Evolutionary conservation across 176 grass and related monocot genomes (phyloP), one percentile per base, ranked within the genome.

Genomic region (Carex littledalei): DNA sequence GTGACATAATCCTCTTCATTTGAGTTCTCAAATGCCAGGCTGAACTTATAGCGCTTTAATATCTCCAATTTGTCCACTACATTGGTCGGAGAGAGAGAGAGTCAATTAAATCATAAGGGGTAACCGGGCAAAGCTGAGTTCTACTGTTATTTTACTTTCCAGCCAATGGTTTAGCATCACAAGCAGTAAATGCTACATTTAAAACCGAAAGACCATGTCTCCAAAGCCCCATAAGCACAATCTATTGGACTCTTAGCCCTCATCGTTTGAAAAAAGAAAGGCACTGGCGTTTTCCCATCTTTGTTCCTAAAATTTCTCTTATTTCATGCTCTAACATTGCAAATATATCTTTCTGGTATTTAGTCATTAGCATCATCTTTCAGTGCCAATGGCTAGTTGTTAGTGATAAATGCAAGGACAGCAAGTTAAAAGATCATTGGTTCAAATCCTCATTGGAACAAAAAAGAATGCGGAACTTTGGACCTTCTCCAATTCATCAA

Each of bases 1-100:
- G 95, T 98, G 56, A 98, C 89, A 3, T 98, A 98, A 90, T 98
- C 95, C 84, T 98, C 95, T 87, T 98, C 95, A 7, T 93, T 98
- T 59, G 95, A 98, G 85, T 98, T 98, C 87, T 98, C 95, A 89
- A 98, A 98, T 45, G 93, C 95, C 86, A 98, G 91, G 85, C 95
- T 98, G 85, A 98, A 98, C 90, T 92, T 98, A 85, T 98, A 98
- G 45, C 45, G 82, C 87, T 89, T 93, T 86, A 98, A 86, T 65
- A 93, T 78, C 59, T 98, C 88, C 62, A 98, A 57, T 90, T 98
- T 98, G 86, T 98, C 93, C 78, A 94, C 95, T 95, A 82, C 63
- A 94, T 47, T 74, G 74, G 22, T 78, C 7, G 6, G 22, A 77
- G 47, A 54, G 47, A 54, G 65, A 41, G 32, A 69, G 16, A 39